These are phyloP conservation scores for Byssothecium circinans DNA, from an alignment of 2,329 filamentous ascomycete genomes.

Conservation along the genomic window DNA sequence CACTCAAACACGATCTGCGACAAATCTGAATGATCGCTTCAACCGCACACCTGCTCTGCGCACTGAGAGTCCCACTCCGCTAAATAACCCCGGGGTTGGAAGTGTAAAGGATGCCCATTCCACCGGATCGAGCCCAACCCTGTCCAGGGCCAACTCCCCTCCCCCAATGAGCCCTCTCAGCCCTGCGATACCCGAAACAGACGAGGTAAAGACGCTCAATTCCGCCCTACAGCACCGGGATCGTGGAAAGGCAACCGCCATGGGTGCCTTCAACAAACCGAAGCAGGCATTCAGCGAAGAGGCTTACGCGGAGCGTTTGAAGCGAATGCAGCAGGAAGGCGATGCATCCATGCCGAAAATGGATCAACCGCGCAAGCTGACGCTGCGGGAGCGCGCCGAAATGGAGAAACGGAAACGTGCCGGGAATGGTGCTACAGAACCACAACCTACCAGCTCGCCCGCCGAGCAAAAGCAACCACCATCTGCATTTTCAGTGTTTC, in stretches of 20 bases:
- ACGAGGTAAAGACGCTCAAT: conserved; percentile 64
- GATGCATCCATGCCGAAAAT: conserved; percentile 56
- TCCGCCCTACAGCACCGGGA: conserved; percentile 73
- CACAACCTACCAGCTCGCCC: conserved; percentile 33
- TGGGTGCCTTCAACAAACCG: conserved; percentile 73
- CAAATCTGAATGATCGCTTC: conserved; percentile 53
- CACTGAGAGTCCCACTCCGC: conserved; percentile 52
- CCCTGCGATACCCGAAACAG: conserved; percentile 70
- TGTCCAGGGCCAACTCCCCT: conserved; percentile 50
- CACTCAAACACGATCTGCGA: conserved; percentile 47
- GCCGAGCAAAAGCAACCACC: conserved; percentile 33
- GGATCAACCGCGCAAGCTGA: conserved; percentile 16
- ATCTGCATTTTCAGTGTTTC: conserved; percentile 49
- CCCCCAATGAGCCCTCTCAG: conserved; percentile 64
- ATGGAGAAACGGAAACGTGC: conserved; percentile 37
- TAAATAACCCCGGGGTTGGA: conserved; percentile 39
- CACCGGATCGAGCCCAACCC: conserved; percentile 44
- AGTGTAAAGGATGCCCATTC: conserved; percentile 36
- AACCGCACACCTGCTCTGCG: conserved; percentile 43
- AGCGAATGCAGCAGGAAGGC: conserved; percentile 76
- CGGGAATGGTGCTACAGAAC: conserved; percentile 22
- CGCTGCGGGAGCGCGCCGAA: conserved; percentile 39
- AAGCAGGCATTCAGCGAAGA: conserved; percentile 78
- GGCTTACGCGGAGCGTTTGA: conserved; percentile 78
- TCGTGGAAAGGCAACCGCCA: conserved; percentile 76